A percentile compares a stretch with the other conserved stretches of the same genome.
phyloP scores from a whole-genome alignment of 2,329 filamentous ascomycete species.

The Erysiphe pulchra region DNA sequence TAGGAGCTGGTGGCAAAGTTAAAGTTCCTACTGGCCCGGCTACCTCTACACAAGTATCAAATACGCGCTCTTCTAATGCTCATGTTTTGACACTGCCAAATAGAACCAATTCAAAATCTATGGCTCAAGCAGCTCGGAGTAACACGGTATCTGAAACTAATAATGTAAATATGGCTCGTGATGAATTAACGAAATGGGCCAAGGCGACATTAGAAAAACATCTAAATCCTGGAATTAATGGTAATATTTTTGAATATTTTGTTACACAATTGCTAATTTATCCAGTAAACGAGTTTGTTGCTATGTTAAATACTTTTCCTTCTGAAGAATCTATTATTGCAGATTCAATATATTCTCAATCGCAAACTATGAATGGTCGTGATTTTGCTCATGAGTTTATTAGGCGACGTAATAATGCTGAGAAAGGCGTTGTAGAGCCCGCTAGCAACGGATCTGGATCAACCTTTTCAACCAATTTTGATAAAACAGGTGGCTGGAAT shows the following conservation, averaged over 20 bases:
- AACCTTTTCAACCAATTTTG: conserved; percentile 17
- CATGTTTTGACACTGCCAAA: conserved; percentile 5
- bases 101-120: conserved; percentile 20
- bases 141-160: conserved; percentile 18
- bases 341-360: conserved; percentile 69
- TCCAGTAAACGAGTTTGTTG: conserved; percentile 45
- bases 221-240: conserved; percentile 38
- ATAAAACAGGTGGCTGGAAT: conserved; percentile 52
- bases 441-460: conserved; percentile 26
- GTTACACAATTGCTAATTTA: conserved; percentile 12
- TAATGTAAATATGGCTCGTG: conserved; percentile 30
- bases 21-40: conserved; percentile 43
- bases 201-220: conserved; percentile 55
- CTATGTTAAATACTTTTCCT: conserved; percentile 49
- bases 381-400: conserved; percentile 91
- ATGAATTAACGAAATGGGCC: conserved; percentile 89
- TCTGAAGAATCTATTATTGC: conserved; percentile 60
- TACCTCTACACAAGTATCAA: conserved; percentile 19
- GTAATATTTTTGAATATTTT: conserved; percentile 17
- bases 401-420: conserved; percentile 73
- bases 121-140: conserved; percentile 23
- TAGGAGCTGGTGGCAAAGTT: conserved; percentile 78
- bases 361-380: conserved; percentile 70
- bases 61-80: conserved; percentile 14
- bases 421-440: conserved; percentile 65